A percentile compares a stretch with the other conserved stretches of the same genome.
Evolutionary conservation across 1,284 basidiomycete species (phyloP).

Genomic region (Fomitiporia mediterranea): DNA sequence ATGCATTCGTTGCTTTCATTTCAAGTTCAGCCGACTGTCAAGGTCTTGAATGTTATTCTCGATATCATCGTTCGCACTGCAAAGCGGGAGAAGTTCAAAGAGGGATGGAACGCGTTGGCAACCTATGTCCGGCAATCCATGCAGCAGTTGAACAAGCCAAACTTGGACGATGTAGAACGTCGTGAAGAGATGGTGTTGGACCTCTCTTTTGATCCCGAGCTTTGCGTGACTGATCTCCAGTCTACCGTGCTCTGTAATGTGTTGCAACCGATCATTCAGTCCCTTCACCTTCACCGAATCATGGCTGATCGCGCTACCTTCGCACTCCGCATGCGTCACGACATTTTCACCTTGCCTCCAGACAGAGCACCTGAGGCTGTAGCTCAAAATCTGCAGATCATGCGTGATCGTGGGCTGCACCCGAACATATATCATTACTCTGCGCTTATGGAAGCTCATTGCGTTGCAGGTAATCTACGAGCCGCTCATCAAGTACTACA

Average conservation of each 20-base stretch:
- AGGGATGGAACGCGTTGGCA: slow-evolving; percentile 47
- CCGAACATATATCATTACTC: slow-evolving; percentile 65
- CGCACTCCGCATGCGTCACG: slow-evolving; percentile 56
- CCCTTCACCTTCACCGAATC: slow-evolving; percentile 42
- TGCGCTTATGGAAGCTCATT: slow-evolving; percentile 66
- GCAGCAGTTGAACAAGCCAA: slow-evolving; percentile 25
- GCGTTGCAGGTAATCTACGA: slow-evolving; percentile 46
- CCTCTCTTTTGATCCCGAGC: slow-evolving; percentile 43
- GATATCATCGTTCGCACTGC: slow-evolving; percentile 14
- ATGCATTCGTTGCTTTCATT: slow-evolving; percentile 4
- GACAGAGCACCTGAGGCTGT: slow-evolving; percentile 42
- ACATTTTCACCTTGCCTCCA: slow-evolving; percentile 38
- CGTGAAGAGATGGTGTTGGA: slow-evolving; percentile 5
- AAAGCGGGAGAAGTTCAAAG: not conserved
- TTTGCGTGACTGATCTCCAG: slow-evolving; percentile 38
- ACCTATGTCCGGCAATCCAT: slow-evolving; percentile 22
- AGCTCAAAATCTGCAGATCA: slow-evolving; percentile 49
- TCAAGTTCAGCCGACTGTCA: slow-evolving; percentile 15
- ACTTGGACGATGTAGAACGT: not conserved
- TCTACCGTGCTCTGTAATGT: slow-evolving; percentile 33
- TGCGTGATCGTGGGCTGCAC: slow-evolving; percentile 59
- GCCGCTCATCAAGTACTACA: slow-evolving; percentile 49
- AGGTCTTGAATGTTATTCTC: slow-evolving; percentile 20
- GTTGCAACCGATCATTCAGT: slow-evolving; percentile 41
- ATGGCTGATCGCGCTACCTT: slow-evolving; percentile 52